Evolutionary conservation across 345 rosid species (phyloP), one percentile per base, ranked within the genome.

Genomic region (Litchi chinensis): DNA sequence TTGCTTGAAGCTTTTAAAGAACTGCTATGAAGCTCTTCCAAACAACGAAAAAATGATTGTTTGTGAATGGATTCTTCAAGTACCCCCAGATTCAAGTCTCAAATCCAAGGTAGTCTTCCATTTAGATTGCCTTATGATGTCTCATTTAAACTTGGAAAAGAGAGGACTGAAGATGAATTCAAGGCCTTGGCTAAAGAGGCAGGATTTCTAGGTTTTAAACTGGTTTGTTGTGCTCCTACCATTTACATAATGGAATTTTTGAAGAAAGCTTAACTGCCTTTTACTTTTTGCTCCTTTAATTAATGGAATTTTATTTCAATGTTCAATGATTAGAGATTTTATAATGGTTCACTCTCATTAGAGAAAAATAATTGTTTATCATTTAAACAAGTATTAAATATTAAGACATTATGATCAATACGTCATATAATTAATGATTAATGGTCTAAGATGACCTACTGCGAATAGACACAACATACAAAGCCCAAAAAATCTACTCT

Each of bases 131-230:
- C 86, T 91, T 82, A 95, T 95, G 98, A 77, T 95, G 93, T 95
- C 97, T 65, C 95, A 91, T 73, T 90, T 84, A 97, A 96, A 0
- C 97, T 97, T 5, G 97, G 96, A 52, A 95, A 95, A 87, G 98
- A 95, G 86, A 89, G 98, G 74, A 95, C 98, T 0, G 79, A 81
- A 77, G 87, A 86, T 85, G 97, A 95, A 68, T 95, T 95, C 39
- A 90, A 88, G 87, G 87, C 89, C 19, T 82, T 95, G 60, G 96
- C 97, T 1, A 89, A 85, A 82, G 90, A 74, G 63, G 88, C 97
- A 8, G 98, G 98, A 10, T 95, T 95, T 64, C 81, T 87, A 43
- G 93, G 93, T 3, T 89, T 95, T 82, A 78, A 71, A 32, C 92
- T 95, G 0, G 72, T 62, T 19, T 90, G 98, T 70, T 68, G 54